Percentiles rank a stretch among this genome's conserved stretches.
Conservation (phyloP, 495 filamentous ascomycete species). For the Bryoglossum gracile region DNA sequence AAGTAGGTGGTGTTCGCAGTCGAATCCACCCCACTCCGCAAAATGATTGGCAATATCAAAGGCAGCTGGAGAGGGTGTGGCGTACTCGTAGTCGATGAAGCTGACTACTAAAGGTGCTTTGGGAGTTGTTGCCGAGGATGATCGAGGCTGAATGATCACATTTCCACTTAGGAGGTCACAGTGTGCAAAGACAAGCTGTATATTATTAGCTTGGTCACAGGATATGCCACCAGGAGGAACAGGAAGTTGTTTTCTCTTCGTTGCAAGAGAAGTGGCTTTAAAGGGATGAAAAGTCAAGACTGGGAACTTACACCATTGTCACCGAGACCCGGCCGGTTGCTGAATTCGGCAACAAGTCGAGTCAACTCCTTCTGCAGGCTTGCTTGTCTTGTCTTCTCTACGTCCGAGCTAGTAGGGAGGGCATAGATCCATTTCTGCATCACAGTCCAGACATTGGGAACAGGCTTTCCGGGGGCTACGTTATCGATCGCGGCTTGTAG, state of each 20-base stretch:
- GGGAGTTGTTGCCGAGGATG: constrained; percentile 23
- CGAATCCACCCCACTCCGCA: constrained; percentile 95
- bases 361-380: constrained; percentile 68
- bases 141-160: constrained; percentile 71
- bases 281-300: no score
- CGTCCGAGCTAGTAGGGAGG: constrained; percentile 61
- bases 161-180: constrained; percentile 94
- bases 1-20: constrained; percentile 81
- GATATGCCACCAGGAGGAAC: no score
- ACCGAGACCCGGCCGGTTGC: constrained; percentile 66
- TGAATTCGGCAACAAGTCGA: constrained; percentile 58
- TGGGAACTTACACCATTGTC: constrained; percentile 55
- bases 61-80: constrained; percentile 87
- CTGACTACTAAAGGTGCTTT: constrained; percentile 45
- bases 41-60: constrained; percentile 99
- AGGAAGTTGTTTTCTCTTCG: no score
- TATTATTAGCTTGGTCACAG: neutral
- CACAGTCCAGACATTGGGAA: constrained; percentile 84
- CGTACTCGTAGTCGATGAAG: constrained; percentile 99
- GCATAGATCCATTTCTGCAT: constrained; percentile 94
- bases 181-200: constrained; percentile 82
- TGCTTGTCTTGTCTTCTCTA: constrained; percentile 57
- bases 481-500: constrained; percentile 40
- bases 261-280: no score
- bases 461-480: constrained; percentile 53